Evolutionary conservation across 352 stramenopile genomes (phyloP).

Genomic region (Phytophthora hibernalis): DNA sequence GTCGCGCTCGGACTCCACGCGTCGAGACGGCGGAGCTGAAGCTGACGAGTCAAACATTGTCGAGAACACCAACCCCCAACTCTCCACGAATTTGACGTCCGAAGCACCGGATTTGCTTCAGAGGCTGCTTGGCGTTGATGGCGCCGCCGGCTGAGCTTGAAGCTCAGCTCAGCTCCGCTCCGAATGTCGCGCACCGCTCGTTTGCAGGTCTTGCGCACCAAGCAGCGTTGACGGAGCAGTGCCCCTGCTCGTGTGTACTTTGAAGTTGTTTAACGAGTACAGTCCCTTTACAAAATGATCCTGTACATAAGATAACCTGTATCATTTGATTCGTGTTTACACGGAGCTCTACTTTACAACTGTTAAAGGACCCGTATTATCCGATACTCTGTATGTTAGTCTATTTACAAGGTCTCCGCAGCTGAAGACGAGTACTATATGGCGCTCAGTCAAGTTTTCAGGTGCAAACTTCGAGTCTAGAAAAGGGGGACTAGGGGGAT

Average conservation of each 20-base stretch:
- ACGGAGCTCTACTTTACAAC: too few relatives aligned
- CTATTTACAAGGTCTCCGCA: too few relatives aligned
- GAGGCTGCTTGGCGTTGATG: slow-evolving; percentile 1
- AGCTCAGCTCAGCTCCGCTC: slow-evolving; percentile 1
- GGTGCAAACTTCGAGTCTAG: slow-evolving; percentile 23
- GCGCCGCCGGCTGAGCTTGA: neutral
- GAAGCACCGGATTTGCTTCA: slow-evolving; percentile 33
- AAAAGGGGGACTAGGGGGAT: slow-evolving; percentile 8
- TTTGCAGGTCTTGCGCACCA: slow-evolving; percentile 24
- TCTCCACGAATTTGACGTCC: slow-evolving; percentile 1
- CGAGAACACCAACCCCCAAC: neutral
- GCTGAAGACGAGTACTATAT: too few relatives aligned
- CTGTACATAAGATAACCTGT: too few relatives aligned
- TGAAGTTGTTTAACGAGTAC: slow-evolving; percentile 18
- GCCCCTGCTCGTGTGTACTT: slow-evolving; percentile 25
- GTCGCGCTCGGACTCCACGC: slow-evolving; percentile 19
- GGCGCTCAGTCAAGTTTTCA: slow-evolving; percentile 22
- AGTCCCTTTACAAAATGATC: too few relatives aligned
- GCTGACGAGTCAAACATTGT: slow-evolving; percentile 13
- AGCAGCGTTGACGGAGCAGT: slow-evolving; percentile 30
- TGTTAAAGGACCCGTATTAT: too few relatives aligned
- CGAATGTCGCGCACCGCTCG: slow-evolving; percentile 26
- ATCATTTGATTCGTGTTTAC: too few relatives aligned
- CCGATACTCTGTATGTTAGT: too few relatives aligned
- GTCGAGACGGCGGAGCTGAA: slow-evolving; percentile 1